phyloP scores from a whole-genome alignment of 1,284 basidiomycete species.

The Papiliotrema nemorosa region DNA sequence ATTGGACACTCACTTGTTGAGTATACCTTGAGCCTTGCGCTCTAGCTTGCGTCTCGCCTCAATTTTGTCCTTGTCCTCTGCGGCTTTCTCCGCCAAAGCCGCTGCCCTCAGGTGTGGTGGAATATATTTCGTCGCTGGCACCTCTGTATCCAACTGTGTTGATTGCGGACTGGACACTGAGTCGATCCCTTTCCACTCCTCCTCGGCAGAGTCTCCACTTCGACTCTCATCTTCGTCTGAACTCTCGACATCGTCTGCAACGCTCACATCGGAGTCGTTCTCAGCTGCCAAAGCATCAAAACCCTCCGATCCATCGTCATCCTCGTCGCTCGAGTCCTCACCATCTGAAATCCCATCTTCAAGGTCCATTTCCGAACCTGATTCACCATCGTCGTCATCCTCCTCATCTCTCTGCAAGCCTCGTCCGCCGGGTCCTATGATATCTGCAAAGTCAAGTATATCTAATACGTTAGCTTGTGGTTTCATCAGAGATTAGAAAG shows the following conservation, averaged over 20 bases:
- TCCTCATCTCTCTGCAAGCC: conserved; percentile 10
- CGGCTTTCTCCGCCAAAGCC: conserved; percentile 40
- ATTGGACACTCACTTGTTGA: conserved; percentile 65
- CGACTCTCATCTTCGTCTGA: conserved; percentile 8
- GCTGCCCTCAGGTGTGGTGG: conserved; percentile 54
- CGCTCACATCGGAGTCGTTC: not conserved
- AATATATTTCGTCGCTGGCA: conserved; percentile 48
- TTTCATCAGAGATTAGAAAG: conserved; percentile 33
- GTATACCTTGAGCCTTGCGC: conserved; percentile 76
- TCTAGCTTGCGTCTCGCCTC: conserved; percentile 65
- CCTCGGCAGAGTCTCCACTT: conserved; percentile 12
- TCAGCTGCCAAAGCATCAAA: not conserved
- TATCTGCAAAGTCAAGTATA: conserved; percentile 52
- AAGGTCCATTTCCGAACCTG: conserved; percentile 10
- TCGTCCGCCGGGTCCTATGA: conserved; percentile 32
- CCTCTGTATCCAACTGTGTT: not conserved
- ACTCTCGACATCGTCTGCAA: conserved; percentile 4
- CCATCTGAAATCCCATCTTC: not conserved
- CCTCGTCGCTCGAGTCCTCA: not conserved
- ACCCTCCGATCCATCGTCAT: conserved; percentile 17
- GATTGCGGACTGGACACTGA: not conserved
- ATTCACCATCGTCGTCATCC: conserved; percentile 8
- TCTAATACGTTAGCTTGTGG: conserved; percentile 45
- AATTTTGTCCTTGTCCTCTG: conserved; percentile 47
- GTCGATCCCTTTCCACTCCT: not conserved